Conservation (phyloP, 148 eudicot genomes). For the Fallopia convolvulus region DNA sequence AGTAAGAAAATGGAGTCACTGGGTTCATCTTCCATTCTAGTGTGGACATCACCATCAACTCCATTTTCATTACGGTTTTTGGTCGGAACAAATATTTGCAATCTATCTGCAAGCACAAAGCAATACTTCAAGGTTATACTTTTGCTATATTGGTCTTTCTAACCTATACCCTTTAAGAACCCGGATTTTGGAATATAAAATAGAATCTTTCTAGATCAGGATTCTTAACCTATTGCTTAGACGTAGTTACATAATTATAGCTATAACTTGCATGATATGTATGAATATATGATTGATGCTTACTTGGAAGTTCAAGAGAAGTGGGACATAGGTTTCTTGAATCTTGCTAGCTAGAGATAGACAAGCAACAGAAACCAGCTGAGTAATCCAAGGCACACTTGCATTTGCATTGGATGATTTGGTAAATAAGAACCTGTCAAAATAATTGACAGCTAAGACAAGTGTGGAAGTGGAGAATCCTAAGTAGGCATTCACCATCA, state of each 20-base stretch:
- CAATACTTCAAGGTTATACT: not conserved
- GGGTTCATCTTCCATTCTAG: constrained; percentile 79
- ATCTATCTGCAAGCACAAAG: constrained; percentile 39
- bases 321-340: constrained; percentile 68
- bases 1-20: constrained; percentile 67
- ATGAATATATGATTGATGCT: constrained; percentile 10
- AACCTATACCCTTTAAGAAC: not conserved
- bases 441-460: constrained; percentile 59
- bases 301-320: constrained; percentile 65
- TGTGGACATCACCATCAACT: constrained; percentile 66
- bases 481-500: constrained; percentile 39
- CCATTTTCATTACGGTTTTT: constrained; percentile 74
- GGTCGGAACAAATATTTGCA: constrained; percentile 52
- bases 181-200: too few relatives aligned
- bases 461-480: constrained; percentile 41
- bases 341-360: constrained; percentile 80
- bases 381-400: constrained; percentile 56
- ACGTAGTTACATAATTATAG: not conserved
- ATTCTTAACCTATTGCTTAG: not conserved
- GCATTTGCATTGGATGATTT: not conserved
- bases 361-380: constrained; percentile 71
- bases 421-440: constrained; percentile 36
- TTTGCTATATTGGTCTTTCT: not conserved
- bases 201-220: too few relatives aligned
- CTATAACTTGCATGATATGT: not conserved